A percentile compares a stretch with the other conserved stretches of the same genome.
phyloP scores from a whole-genome alignment of 495 filamentous ascomycete genomes.

The Talaromyces borbonicus region DNA sequence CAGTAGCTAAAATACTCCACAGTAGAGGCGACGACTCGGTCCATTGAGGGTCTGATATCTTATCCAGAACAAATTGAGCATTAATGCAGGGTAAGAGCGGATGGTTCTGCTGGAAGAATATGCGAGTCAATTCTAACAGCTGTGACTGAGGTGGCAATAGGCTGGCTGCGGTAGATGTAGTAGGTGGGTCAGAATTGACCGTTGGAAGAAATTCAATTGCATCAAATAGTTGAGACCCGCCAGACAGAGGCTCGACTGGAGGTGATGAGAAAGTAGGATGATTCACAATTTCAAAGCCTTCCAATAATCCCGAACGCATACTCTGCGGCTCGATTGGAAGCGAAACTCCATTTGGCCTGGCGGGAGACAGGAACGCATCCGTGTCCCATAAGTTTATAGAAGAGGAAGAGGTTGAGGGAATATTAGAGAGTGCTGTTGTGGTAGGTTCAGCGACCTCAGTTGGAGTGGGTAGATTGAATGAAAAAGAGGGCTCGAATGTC shows the following conservation, averaged over 20 bases:
- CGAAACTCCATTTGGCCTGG: neutral
- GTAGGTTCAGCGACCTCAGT: neutral
- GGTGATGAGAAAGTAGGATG: neutral
- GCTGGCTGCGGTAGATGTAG: neutral
- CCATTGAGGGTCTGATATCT: neutral
- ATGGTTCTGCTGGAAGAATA: slow-evolving; percentile 3
- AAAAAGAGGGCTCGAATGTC: neutral
- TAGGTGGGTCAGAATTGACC: neutral
- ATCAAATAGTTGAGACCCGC: neutral
- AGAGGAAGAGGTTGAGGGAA: neutral
- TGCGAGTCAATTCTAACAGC: neutral
- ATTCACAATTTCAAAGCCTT: neutral
- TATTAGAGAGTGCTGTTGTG: neutral
- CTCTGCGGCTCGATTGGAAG: neutral
- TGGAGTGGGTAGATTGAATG: neutral
- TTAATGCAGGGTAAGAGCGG: neutral
- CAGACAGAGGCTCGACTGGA: neutral
- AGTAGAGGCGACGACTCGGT: neutral
- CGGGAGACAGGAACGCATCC: neutral
- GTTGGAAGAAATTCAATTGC: neutral
- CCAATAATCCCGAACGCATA: neutral
- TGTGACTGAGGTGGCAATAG: neutral
- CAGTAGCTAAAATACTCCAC: neutral
- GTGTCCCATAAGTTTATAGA: neutral
- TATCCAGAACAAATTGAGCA: neutral